phyloP scores from a whole-genome alignment of 805 yeast species.

The Barnettozyma siamensis region DNA sequence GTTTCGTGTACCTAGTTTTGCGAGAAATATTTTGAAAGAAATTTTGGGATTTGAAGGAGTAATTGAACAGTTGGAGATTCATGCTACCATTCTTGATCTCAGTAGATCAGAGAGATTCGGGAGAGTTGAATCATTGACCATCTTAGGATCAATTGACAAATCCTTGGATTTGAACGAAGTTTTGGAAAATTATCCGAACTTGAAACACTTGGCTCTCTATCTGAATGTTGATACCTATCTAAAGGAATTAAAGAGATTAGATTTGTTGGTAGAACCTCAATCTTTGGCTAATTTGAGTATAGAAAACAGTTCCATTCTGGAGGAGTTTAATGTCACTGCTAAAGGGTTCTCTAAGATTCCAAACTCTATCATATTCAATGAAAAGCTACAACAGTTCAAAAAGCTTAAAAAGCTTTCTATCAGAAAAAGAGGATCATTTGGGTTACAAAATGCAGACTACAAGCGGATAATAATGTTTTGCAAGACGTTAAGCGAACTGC shows the following conservation, averaged over 20 bases:
- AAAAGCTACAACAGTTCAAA: neutral
- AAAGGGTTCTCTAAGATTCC: neutral
- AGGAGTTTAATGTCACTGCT: slow-evolving; percentile 1
- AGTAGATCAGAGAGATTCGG: neutral
- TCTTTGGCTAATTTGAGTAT: neutral
- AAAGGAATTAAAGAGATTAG: neutral
- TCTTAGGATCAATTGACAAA: slow-evolving; percentile 10
- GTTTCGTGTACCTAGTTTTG: too few relatives aligned
- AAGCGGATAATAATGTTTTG: too few relatives aligned
- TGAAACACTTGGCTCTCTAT: slow-evolving; percentile 12
- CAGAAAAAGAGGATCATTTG: neutral
- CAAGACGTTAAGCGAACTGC: too few relatives aligned
- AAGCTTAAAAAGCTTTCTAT: neutral
- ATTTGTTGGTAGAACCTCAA: slow-evolving; percentile 1
- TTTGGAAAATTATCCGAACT: neutral
- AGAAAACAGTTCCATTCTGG: neutral
- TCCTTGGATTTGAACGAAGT: neutral
- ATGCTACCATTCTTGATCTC: neutral
- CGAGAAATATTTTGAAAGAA: neutral
- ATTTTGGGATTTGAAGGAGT: neutral
- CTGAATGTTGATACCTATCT: neutral
- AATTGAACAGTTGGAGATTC: slow-evolving; percentile 9
- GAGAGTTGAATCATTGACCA: slow-evolving; percentile 12
- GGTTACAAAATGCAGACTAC: too few relatives aligned
- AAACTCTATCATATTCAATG: neutral